Evolutionary conservation across 129 eudicot genomes (phyloP), one percentile per base, ranked within the genome.

Genomic region (Centrapalus pauciflorus): DNA sequence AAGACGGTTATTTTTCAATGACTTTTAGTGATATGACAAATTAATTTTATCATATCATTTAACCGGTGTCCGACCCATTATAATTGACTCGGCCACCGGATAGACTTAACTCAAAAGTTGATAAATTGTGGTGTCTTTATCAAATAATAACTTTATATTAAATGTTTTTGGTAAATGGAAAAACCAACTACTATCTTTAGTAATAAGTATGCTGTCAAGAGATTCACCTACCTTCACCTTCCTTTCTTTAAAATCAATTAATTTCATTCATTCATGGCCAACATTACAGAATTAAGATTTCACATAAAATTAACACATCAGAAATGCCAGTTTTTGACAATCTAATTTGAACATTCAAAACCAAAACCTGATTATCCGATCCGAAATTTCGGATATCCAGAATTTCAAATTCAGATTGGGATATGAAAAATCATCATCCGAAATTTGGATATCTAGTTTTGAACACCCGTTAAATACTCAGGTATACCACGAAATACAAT

Each of bases 181-280:
- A 25, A 41, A 56, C 79, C 73, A 55, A 74, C 79, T 74, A 55
- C 54, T 66, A 74, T 74, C 67, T 74, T 66, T 66, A 74, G 73
- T 55, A 74, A 74, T 74, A 55, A 74, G 66, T 64, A 54, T 29
- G 38, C 37, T 28, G 45, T 45, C 50, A 41, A 64, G 40, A 4
- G 9, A 26, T 37, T 29, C 45, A 61, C 1, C 70, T 34, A 61
- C 61, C 77, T 19, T 57, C 45, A 56, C 74, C 66, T 69, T 61
- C 64, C 33, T 35, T 0, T 51, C 61, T 72, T 71, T 61, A 72
- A 72, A 50, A 11, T 50, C 26, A 61, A 35, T 51, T 35, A 62
- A 62, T 63, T 35, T 46, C 45, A 26, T 64, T 37, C 41, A 5
- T 20, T 49, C 20, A 56, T 69, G 20, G 17, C 69, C 38, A 64